Evolutionary conservation across 2,329 filamentous ascomycete species (phyloP).

Genomic region (Teratosphaeria viscida): DNA sequence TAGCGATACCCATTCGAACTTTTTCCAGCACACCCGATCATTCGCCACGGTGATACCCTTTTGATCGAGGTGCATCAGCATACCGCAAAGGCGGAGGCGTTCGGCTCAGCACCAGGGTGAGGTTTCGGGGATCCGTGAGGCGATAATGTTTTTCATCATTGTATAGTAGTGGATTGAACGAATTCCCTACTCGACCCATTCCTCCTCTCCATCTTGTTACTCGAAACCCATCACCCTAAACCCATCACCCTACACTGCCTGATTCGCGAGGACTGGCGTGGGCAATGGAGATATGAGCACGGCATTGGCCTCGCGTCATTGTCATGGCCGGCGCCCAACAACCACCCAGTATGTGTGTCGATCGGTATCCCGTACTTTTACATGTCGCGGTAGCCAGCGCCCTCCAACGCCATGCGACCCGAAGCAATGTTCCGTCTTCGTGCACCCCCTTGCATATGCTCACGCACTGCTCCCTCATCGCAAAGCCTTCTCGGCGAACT

Average conservation of each 20-base stretch:
- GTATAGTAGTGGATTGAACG: background rate
- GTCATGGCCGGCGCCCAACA: background rate
- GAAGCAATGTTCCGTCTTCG: background rate
- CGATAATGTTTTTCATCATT: background rate
- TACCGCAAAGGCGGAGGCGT: background rate
- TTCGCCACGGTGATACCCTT: background rate
- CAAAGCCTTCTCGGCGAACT: constrained; percentile 72
- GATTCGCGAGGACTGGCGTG: background rate
- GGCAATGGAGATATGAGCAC: too few species aligned
- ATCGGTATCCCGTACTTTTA: background rate
- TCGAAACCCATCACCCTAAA: too few species aligned
- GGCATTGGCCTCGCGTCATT: background rate
- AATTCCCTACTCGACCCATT: background rate
- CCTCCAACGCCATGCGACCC: constrained; percentile 2
- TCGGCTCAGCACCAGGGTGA: background rate
- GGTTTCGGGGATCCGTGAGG: background rate
- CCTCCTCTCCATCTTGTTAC: too few species aligned
- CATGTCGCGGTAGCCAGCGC: background rate
- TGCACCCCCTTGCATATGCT: background rate
- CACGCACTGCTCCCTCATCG: constrained; percentile 22
- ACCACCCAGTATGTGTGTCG: background rate
- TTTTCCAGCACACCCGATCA: background rate
- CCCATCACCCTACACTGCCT: too few species aligned
- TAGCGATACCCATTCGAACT: background rate
- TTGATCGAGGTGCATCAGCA: background rate